These are phyloP conservation scores for Rhizopus arrhizus DNA, from an alignment of 371 early-diverging fungal genomes.

Conservation along the genomic window DNA sequence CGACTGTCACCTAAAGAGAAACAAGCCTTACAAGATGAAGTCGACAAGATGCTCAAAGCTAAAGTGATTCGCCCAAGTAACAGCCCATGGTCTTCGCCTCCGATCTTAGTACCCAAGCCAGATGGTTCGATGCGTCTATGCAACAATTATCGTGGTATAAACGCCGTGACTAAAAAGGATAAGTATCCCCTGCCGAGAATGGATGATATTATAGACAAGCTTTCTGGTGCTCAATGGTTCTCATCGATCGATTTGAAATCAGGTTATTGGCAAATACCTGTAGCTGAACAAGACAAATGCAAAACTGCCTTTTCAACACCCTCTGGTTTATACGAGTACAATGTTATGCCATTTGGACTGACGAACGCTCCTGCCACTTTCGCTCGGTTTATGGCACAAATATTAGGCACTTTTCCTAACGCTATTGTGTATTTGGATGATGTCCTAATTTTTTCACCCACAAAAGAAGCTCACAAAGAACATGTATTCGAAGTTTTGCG, in stretches of 20 bases:
- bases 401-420: not conserved
- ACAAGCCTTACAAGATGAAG: too few relatives aligned
- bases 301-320: conserved; percentile 46
- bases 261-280: conserved; percentile 50
- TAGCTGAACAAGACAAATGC: conserved; percentile 20
- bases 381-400: conserved; percentile 26
- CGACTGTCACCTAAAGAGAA: too few relatives aligned
- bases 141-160: too few relatives aligned
- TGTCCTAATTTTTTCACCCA: not conserved
- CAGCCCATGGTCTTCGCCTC: too few relatives aligned
- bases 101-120: too few relatives aligned
- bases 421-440: not conserved
- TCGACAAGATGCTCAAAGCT: too few relatives aligned
- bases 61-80: too few relatives aligned
- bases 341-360: conserved; percentile 52
- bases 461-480: not conserved
- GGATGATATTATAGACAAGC: not conserved
- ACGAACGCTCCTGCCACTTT: conserved; percentile 43
- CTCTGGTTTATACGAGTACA: conserved; percentile 36
- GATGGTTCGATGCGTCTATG: too few relatives aligned
- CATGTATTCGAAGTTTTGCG: not conserved
- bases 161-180: too few relatives aligned
- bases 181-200: too few relatives aligned
- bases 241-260: conserved; percentile 36
- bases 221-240: conserved; percentile 30